Percentiles rank a stretch among this genome's conserved stretches.
Evolutionary conservation across 192 early-diverging fungal species (phyloP).

Genomic region (Diversispora eburnea): DNA sequence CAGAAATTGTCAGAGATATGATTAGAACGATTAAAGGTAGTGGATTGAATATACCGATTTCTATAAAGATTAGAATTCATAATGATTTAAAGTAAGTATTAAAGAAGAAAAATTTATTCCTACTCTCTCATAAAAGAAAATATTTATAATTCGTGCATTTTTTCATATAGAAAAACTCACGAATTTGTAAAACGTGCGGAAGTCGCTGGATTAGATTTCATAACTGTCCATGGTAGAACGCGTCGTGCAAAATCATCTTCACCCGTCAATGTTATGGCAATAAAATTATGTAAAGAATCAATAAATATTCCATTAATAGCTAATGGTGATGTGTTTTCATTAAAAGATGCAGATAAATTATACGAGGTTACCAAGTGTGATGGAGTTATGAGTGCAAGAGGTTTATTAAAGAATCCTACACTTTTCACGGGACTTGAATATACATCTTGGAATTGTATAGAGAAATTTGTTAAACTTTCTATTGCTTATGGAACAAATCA

Average conservation of each 20-base stretch:
- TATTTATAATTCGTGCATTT: conserved; percentile 15
- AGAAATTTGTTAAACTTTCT: conserved; percentile 65
- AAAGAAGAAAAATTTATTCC: not conserved
- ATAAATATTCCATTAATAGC: conserved; percentile 79
- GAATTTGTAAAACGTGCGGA: conserved; percentile 84
- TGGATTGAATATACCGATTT: conserved; percentile 54
- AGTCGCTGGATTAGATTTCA: conserved; percentile 82
- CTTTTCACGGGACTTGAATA: conserved; percentile 78
- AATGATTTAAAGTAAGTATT: conserved; percentile 53
- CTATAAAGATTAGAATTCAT: conserved; percentile 89
- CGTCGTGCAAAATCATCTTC: conserved; percentile 76
- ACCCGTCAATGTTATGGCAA: conserved; percentile 74
- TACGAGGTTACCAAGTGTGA: conserved; percentile 75
- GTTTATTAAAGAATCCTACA: conserved; percentile 89
- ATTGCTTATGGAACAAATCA: conserved; percentile 77
- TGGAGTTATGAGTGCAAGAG: conserved; percentile 91
- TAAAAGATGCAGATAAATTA: conserved; percentile 70
- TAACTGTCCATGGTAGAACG: conserved; percentile 89
- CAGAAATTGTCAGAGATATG: conserved; percentile 92
- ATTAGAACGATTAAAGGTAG: conserved; percentile 83
- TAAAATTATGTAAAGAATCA: conserved; percentile 78
- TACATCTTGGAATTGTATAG: conserved; percentile 80
- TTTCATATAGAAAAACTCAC: conserved; percentile 59
- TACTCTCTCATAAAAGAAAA: not conserved
- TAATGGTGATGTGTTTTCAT: conserved; percentile 81